These are phyloP conservation scores for Vitis rupestris DNA, from an alignment of 164 flowering plant genomes.

Conservation along the genomic window DNA sequence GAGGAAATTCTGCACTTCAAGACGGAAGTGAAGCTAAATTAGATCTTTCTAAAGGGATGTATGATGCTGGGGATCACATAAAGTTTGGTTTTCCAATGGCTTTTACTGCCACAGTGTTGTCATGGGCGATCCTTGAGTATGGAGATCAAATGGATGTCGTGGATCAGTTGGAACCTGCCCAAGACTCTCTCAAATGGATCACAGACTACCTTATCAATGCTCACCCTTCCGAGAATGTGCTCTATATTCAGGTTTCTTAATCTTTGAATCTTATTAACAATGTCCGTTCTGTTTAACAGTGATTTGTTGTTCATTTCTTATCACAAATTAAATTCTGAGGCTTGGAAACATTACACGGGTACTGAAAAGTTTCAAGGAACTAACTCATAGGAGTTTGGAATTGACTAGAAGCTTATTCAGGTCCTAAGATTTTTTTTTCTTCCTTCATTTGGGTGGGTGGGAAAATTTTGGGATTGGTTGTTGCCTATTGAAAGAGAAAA, in stretches of 20 bases:
- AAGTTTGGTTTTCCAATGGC: slow-evolving; percentile 96
- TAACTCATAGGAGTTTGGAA: too few relatives aligned
- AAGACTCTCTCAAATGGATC: slow-evolving; percentile 85
- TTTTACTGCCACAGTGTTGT: slow-evolving; percentile 85
- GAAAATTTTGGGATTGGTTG: too few relatives aligned
- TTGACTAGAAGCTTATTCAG: too few relatives aligned
- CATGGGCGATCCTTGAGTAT: slow-evolving; percentile 96
- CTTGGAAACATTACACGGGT: too few relatives aligned
- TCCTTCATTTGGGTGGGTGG: too few relatives aligned
- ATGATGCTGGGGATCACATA: slow-evolving; percentile 96
- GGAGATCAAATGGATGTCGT: slow-evolving; percentile 90
- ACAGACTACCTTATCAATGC: slow-evolving; percentile 86
- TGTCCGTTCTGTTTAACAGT: neutral
- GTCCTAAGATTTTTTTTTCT: too few relatives aligned
- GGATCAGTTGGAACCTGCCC: slow-evolving; percentile 66
- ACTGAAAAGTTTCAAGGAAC: too few relatives aligned
- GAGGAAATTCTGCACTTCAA: slow-evolving; percentile 70
- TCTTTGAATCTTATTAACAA: neutral
- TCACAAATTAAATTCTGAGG: too few relatives aligned
- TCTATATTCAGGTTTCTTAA: slow-evolving; percentile 74
- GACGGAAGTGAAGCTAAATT: slow-evolving; percentile 63
- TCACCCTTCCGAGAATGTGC: slow-evolving; percentile 68
- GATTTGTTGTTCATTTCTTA: neutral
- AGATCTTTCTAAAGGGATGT: slow-evolving; percentile 94
- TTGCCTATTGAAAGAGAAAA: too few relatives aligned